Evolutionary conservation across 2,329 filamentous ascomycete species (phyloP).

Genomic region (Aureobasidium sp.): DNA sequence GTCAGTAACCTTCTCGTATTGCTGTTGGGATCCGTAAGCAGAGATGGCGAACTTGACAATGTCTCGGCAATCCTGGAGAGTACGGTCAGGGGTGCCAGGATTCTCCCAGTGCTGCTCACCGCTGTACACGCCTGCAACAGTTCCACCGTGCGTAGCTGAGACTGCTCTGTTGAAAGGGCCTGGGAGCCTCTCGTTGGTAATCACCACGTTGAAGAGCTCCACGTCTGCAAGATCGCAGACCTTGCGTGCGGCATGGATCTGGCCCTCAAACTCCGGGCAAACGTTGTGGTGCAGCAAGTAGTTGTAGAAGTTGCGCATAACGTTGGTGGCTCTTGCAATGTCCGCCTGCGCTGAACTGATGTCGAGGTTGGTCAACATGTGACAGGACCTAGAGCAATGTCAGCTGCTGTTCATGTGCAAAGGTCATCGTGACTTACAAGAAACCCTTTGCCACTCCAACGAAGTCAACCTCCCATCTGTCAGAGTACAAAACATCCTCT

Average conservation of each 20-base stretch:
- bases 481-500: constrained; percentile 36
- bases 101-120: constrained; percentile 36
- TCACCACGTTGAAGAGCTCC: constrained; percentile 56
- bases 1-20: constrained; percentile 21
- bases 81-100: constrained; percentile 31
- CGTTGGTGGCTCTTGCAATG: constrained; percentile 41
- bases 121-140: constrained; percentile 36
- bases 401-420: neutral
- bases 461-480: constrained; percentile 72
- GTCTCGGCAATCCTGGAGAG: constrained; percentile 38
- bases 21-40: constrained; percentile 33
- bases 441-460: constrained; percentile 68
- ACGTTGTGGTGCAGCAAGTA: constrained; percentile 80
- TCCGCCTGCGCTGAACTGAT: neutral
- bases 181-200: constrained; percentile 51
- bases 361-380: neutral
- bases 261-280: constrained; percentile 66
- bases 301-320: constrained; percentile 79
- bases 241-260: constrained; percentile 57
- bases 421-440: constrained; percentile 46
- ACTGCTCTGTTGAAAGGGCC: constrained; percentile 72
- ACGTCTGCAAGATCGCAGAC: constrained; percentile 58
- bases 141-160: constrained; percentile 57
- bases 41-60: constrained; percentile 45
- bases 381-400: neutral